Percentiles rank a stretch among this genome's conserved stretches.
Conservation (phyloP, 108 stramenopile species). For the Nitzschia putrida region DNA sequence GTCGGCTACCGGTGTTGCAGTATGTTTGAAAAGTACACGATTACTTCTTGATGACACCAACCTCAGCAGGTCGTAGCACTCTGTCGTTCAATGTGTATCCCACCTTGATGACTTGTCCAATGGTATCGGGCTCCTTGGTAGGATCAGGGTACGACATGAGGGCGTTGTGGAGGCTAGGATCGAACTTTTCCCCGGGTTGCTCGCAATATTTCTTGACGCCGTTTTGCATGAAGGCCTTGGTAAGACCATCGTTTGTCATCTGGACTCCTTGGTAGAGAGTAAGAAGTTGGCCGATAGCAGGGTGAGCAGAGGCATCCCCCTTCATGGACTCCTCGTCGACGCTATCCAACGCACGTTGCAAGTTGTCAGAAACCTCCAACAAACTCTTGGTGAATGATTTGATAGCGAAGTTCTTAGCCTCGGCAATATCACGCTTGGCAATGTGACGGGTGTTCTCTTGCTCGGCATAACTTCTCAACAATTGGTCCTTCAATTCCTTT, state of each 20-base stretch:
- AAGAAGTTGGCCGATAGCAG: constrained; percentile 40
- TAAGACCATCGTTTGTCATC: constrained; percentile 88
- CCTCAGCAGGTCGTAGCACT: constrained; percentile 95
- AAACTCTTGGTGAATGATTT: constrained; percentile 86
- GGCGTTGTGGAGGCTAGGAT: constrained; percentile 95
- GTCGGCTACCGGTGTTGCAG: neutral
- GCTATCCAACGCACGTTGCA: constrained; percentile 80
- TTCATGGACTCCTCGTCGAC: constrained; percentile 59
- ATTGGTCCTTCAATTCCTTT: constrained; percentile 73
- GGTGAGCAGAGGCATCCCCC: constrained; percentile 37
- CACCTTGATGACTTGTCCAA: constrained; percentile 93
- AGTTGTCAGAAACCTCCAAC: constrained; percentile 92
- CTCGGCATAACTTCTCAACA: constrained; percentile 90
- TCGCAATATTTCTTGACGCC: constrained; percentile 84
- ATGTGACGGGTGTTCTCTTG: constrained; percentile 96
- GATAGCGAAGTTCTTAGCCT: constrained; percentile 82
- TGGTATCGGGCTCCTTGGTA: constrained; percentile 61
- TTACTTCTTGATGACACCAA: constrained; percentile 85
- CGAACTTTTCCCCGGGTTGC: constrained; percentile 88
- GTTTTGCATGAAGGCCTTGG: constrained; percentile 84
- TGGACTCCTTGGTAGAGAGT: constrained; percentile 85
- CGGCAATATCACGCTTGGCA: constrained; percentile 87
- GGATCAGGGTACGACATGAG: constrained; percentile 89
- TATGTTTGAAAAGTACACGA: constrained; percentile 13
- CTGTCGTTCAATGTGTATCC: constrained; percentile 94